Conservation (phyloP, 2,329 filamentous ascomycete genomes). For the Coniochaeta sp. region DNA sequence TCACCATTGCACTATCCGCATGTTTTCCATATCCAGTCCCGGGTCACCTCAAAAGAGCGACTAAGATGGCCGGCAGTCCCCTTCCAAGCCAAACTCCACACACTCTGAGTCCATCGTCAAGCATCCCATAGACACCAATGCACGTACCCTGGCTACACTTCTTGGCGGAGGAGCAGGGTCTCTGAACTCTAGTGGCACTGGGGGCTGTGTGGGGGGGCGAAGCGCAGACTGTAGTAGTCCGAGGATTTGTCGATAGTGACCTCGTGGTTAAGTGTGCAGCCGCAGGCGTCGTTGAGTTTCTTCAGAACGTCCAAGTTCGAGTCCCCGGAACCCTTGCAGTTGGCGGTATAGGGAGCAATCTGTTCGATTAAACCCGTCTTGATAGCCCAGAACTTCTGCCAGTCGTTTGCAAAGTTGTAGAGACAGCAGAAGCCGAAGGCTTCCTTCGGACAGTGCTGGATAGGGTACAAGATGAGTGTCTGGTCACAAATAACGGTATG, state of each 20-base stretch:
- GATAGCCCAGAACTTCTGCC: conserved; percentile 5
- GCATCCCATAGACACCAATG: background rate
- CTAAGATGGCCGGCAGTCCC: background rate
- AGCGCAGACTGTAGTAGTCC: conserved; percentile 4
- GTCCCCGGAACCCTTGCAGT: conserved; percentile 4
- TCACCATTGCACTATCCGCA: background rate
- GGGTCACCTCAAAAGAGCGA: background rate
- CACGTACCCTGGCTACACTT: background rate
- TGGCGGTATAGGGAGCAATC: conserved; percentile 2
- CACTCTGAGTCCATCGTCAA: background rate
- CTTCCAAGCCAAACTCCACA: background rate
- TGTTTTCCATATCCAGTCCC: background rate
- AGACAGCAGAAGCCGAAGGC: conserved; percentile 8
- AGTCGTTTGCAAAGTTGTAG: conserved; percentile 3
- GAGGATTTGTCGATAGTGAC: conserved; percentile 1
- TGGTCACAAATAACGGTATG: background rate
- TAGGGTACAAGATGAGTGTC: background rate
- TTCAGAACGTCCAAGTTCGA: conserved; percentile 1
- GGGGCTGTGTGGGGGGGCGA: background rate
- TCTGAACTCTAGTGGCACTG: background rate
- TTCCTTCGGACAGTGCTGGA: conserved; percentile 7
- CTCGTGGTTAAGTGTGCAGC: conserved; percentile 7
- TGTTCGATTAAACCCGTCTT: conserved; percentile 1
- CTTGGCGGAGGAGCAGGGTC: background rate
- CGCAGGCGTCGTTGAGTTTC: conserved; percentile 8